Evolutionary conservation across 1,284 basidiomycete species (phyloP).

Genomic region (Leccinum angustisporum): DNA sequence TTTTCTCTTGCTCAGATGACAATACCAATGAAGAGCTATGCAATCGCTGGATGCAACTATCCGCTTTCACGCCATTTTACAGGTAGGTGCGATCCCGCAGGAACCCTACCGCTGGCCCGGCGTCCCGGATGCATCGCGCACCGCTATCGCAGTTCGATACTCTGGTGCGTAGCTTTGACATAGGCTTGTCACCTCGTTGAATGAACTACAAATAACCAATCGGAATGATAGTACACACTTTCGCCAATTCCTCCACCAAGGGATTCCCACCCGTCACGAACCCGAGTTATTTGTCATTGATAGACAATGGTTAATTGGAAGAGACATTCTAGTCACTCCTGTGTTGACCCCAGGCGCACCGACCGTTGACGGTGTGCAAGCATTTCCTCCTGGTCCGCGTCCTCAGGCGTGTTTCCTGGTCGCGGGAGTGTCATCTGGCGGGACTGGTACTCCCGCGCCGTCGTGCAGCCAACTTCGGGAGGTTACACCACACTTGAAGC

Average conservation of each 20-base stretch:
- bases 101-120: conserved; percentile 78
- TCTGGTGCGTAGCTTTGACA: conserved; percentile 59
- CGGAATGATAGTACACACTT: conserved; percentile 59
- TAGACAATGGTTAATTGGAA: conserved; percentile 70
- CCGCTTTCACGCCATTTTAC: conserved; percentile 73
- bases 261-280: conserved; percentile 71
- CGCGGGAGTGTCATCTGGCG: conserved; percentile 63
- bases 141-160: conserved; percentile 66
- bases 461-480: conserved; percentile 38
- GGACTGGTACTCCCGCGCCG: conserved; percentile 73
- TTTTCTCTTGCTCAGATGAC: conserved; percentile 24
- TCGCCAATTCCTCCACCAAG: conserved; percentile 60
- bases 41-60: conserved; percentile 79
- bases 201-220: neutral
- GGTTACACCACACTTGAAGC: conserved; percentile 44
- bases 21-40: conserved; percentile 82
- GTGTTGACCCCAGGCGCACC: conserved; percentile 63
- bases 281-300: conserved; percentile 64
- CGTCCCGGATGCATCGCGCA: conserved; percentile 69
- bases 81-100: conserved; percentile 61
- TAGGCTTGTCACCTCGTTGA: neutral
- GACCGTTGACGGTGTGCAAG: conserved; percentile 40
- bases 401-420: conserved; percentile 61
- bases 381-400: neutral
- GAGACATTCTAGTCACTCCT: conserved; percentile 71